Evolutionary conservation across 2,329 filamentous ascomycete genomes (phyloP).

Genomic region (Pseudocercospora fuligena): DNA sequence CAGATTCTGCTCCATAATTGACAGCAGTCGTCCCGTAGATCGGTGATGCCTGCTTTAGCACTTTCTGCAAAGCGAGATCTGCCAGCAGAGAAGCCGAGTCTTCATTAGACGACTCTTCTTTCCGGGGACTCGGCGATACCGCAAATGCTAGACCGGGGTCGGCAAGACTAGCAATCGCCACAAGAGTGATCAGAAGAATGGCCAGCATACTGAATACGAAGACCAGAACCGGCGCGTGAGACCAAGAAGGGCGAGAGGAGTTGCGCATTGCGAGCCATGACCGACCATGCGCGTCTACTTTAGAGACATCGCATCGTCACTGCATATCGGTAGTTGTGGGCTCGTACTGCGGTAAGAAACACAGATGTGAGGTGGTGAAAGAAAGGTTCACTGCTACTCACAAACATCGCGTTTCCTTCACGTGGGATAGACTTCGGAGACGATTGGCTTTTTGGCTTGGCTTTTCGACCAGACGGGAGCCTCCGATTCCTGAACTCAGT

Average conservation of each 20-base stretch:
- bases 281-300: neutral
- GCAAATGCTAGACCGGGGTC: slow-evolving; percentile 17
- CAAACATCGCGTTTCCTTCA: too few species aligned
- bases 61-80: slow-evolving; percentile 48
- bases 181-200: slow-evolving; percentile 23
- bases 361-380: neutral
- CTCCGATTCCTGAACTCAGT: too few species aligned
- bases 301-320: neutral
- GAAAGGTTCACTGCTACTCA: neutral
- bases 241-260: neutral
- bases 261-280: slow-evolving; percentile 15
- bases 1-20: slow-evolving; percentile 24
- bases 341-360: neutral
- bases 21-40: slow-evolving; percentile 45
- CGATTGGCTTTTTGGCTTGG: neutral
- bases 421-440: neutral
- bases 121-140: neutral
- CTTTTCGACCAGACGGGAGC: too few species aligned
- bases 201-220: slow-evolving; percentile 20
- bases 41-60: slow-evolving; percentile 49
- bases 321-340: neutral
- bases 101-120: neutral
- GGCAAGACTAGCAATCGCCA: slow-evolving; percentile 18
- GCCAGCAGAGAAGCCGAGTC: slow-evolving; percentile 30
- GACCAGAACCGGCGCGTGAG: slow-evolving; percentile 15